Percentiles rank a stretch among this genome's conserved stretches.
Conservation (phyloP, 176 grass and related monocot species). For the Eleusine indica region DNA sequence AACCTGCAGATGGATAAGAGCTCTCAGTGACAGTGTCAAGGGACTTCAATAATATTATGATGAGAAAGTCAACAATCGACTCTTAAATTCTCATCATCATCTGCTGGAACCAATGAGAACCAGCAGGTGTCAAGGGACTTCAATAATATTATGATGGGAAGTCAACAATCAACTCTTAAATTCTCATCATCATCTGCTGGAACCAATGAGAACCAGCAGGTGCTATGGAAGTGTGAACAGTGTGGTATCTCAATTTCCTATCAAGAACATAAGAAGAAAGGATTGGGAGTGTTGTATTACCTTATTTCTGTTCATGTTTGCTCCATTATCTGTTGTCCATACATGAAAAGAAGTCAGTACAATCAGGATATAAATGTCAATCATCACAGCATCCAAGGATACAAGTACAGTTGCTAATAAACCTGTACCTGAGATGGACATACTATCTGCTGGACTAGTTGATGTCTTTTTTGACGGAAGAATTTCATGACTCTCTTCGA, state of each 20-base stretch:
- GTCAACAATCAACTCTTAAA: not conserved
- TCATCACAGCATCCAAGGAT: constrained; percentile 27
- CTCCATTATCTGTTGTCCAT: constrained; percentile 49
- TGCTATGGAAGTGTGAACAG: constrained; percentile 19
- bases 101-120: constrained; percentile 39
- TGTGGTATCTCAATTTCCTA: constrained; percentile 6
- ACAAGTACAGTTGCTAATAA: constrained; percentile 22
- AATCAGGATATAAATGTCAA: constrained; percentile 35
- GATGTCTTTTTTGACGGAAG: constrained; percentile 47
- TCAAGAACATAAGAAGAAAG: constrained; percentile 33
- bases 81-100: constrained; percentile 27
- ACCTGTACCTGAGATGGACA: constrained; percentile 49
- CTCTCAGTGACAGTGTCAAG: constrained; percentile 16
- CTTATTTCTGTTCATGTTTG: constrained; percentile 47
- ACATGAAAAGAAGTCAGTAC: constrained; percentile 30
- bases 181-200: constrained; percentile 32
- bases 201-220: constrained; percentile 37
- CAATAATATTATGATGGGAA: constrained; percentile 7
- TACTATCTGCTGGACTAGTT: constrained; percentile 43
- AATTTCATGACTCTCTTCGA: constrained; percentile 54
- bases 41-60: constrained; percentile 4
- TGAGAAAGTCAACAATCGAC: not conserved
- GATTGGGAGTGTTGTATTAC: constrained; percentile 39
- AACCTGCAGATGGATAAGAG: constrained; percentile 38
- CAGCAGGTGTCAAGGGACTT: not conserved